phyloP scores from a whole-genome alignment of 768 basidiomycete species.

The Trametes villosa region DNA sequence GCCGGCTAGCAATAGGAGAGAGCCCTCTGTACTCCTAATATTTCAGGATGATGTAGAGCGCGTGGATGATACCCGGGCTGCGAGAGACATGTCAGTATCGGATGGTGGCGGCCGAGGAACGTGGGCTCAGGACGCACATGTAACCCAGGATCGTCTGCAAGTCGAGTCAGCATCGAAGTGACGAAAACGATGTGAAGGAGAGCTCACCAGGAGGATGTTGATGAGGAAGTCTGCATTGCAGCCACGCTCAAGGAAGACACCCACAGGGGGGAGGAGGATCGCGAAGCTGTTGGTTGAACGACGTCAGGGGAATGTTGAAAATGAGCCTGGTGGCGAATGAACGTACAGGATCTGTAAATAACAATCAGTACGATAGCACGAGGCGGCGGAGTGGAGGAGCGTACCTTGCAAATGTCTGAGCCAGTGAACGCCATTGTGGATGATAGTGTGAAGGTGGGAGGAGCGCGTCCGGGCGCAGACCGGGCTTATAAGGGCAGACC shows the following conservation, averaged over 20 bases:
- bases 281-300: constrained; percentile 50
- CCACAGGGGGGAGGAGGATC: constrained; percentile 79
- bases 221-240: constrained; percentile 77
- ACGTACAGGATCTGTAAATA: constrained; percentile 50
- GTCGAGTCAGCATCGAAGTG: constrained; percentile 3
- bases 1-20: not conserved
- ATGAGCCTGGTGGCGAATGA: not conserved
- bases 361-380: constrained; percentile 3
- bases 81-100: constrained; percentile 24
- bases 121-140: constrained; percentile 52
- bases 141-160: constrained; percentile 70
- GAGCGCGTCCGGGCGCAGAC: not conserved
- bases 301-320: not conserved
- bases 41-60: constrained; percentile 82
- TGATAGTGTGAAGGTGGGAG: constrained; percentile 16
- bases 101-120: not conserved
- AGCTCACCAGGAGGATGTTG: constrained; percentile 68
- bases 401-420: constrained; percentile 81
- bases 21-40: constrained; percentile 45
- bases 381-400: constrained; percentile 21
- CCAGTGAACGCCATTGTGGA: constrained; percentile 67
- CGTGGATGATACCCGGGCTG: constrained; percentile 83
- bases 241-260: constrained; percentile 88
- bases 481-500: constrained; percentile 13
- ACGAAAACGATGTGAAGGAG: not conserved